These are phyloP conservation scores for Hypoxylon trugodes DNA, from an alignment of 495 filamentous ascomycete species.

Conservation along the genomic window DNA sequence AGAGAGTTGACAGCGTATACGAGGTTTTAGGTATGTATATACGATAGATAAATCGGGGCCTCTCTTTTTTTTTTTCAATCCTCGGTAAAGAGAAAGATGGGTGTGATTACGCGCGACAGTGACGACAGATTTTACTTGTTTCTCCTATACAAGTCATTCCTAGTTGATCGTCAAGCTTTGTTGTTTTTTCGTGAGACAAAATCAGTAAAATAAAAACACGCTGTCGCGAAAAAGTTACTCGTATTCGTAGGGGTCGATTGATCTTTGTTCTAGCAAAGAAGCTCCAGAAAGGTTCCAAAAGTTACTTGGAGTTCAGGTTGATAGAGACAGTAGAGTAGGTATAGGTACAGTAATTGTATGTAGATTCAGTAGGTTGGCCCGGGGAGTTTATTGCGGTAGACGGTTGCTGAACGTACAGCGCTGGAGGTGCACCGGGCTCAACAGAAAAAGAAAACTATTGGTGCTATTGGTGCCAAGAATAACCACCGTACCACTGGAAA, in stretches of 20 bases:
- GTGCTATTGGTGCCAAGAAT: conserved; percentile 31
- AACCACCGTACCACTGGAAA: conserved; percentile 31
- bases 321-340: no score
- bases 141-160: conserved; percentile 32
- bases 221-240: conserved; percentile 24
- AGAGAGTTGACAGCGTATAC: conserved; percentile 9
- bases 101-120: conserved; percentile 35
- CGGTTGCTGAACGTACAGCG: background rate
- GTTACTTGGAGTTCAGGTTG: background rate
- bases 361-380: background rate
- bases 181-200: conserved; percentile 9
- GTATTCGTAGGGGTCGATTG: conserved; percentile 8
- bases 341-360: no score
- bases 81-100: conserved; percentile 26
- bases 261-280: conserved; percentile 30
- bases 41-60: conserved; percentile 6
- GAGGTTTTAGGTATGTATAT: conserved; percentile 8
- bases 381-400: conserved; percentile 28
- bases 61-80: conserved; percentile 12
- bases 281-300: conserved; percentile 26
- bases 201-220: conserved; percentile 27
- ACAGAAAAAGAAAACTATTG: conserved; percentile 20
- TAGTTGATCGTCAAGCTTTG: conserved; percentile 12
- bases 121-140: conserved; percentile 17
- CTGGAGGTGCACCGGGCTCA: conserved; percentile 10